These are phyloP conservation scores for Trypanosomatidae sp. DNA, from an alignment of 208 protist species.

Conservation along the genomic window DNA sequence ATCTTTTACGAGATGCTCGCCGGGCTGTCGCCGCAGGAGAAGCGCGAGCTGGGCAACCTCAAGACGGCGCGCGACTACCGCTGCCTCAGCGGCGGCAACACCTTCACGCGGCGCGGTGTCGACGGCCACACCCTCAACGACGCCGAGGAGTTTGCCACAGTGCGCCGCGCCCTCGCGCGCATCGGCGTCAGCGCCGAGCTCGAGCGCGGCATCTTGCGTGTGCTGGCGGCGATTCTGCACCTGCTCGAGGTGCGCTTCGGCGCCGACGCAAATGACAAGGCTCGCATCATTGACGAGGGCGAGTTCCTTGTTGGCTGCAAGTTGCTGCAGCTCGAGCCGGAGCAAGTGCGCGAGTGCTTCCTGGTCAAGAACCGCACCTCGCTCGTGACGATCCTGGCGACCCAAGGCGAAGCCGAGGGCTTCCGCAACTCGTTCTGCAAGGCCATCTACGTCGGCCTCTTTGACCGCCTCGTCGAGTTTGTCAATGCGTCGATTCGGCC, in stretches of 20 bases:
- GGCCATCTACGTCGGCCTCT: constrained; percentile 78
- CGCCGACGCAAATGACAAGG: constrained; percentile 66
- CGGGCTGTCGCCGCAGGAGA: constrained; percentile 52
- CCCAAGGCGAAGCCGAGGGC: constrained; percentile 58
- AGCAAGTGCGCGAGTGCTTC: constrained; percentile 48
- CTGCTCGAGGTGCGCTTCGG: constrained; percentile 88
- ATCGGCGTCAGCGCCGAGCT: constrained; percentile 41
- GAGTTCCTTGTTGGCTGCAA: constrained; percentile 26
- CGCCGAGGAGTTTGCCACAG: constrained; percentile 61
- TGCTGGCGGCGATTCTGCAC: constrained; percentile 88
- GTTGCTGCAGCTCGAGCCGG: constrained; percentile 55
- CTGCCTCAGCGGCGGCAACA: constrained; percentile 81
- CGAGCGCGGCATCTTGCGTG: constrained; percentile 68
- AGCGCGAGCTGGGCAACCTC: constrained; percentile 50
- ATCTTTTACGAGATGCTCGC: constrained; percentile 94
- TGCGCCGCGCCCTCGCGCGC: constrained; percentile 51
- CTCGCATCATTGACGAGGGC: constrained; percentile 21
- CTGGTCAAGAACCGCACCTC: constrained; percentile 62
- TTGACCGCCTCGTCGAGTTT: constrained; percentile 79
- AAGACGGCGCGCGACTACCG: constrained; percentile 65
- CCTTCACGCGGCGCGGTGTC: constrained; percentile 62
- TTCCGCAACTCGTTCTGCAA: constrained; percentile 85
- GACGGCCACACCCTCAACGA: constrained; percentile 84
- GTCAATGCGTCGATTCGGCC: constrained; percentile 71
- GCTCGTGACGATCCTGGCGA: constrained; percentile 65